Conservation (phyloP, 208 protist genomes). For the Wallacemonas sp. region DNA sequence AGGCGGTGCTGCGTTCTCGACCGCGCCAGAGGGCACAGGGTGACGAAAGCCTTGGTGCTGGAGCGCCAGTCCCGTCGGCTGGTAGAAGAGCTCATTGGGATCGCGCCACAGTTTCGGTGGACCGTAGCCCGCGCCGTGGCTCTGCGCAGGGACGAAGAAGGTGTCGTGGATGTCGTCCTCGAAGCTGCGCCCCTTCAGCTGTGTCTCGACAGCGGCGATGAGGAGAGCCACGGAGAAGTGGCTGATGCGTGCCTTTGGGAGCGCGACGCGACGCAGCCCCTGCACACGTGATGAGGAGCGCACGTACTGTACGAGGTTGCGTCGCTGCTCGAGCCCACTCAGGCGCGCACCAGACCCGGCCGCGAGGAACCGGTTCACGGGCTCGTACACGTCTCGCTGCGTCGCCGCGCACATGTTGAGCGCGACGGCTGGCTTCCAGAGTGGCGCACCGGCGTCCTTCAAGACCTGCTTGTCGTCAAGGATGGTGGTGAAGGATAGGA, state of each 20-base stretch:
- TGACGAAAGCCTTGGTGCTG: constrained; percentile 57
- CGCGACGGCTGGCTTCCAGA: constrained; percentile 24
- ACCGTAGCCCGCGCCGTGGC: constrained; percentile 68
- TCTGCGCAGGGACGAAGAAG: constrained; percentile 72
- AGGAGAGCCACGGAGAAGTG: constrained; percentile 79
- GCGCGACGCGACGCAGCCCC: constrained; percentile 17
- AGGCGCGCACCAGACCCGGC: constrained; percentile 21
- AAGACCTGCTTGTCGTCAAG: constrained; percentile 55
- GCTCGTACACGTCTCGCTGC: constrained; percentile 48
- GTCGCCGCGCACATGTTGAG: constrained; percentile 40
- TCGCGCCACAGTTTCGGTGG: constrained; percentile 72
- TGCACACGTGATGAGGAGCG: constrained; percentile 28
- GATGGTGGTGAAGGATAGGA: constrained; percentile 65
- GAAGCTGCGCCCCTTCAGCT: constrained; percentile 59
- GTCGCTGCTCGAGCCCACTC: constrained; percentile 62
- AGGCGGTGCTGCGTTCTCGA: constrained; percentile 61
- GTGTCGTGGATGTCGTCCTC: constrained; percentile 60
- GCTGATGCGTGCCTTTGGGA: constrained; percentile 31
- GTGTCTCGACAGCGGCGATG: constrained; percentile 71
- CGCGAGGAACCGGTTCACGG: constrained; percentile 62
- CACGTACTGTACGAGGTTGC: constrained; percentile 70
- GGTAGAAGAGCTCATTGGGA: constrained; percentile 83
- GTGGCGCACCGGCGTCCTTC: constrained; percentile 33
- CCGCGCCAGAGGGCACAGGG: constrained; percentile 33
- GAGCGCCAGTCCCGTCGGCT: constrained; percentile 63